A percentile compares a stretch with the other conserved stretches of the same genome.
These are phyloP conservation scores for Sequoia sempervirens DNA, from an alignment of 75 land plant genomes.

Conservation along the genomic window DNA sequence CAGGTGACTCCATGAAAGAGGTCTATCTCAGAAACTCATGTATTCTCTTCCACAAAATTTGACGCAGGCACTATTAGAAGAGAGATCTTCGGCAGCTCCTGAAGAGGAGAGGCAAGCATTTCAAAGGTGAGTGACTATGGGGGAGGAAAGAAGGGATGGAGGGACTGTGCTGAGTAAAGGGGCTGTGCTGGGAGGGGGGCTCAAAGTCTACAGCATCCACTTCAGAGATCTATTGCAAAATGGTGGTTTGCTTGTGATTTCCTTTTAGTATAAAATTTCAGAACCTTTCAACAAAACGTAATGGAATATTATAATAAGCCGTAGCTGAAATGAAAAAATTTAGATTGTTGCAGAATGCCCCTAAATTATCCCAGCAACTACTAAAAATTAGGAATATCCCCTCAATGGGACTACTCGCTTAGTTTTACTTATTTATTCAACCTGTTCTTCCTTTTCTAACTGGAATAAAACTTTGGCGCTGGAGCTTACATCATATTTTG, in stretches of 20 bases:
- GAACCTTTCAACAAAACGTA: neutral
- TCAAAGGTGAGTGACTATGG: neutral
- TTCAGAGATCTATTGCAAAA: neutral
- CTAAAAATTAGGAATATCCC: neutral
- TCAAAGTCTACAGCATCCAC: neutral
- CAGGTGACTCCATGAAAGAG: neutral
- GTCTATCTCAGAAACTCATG: neutral
- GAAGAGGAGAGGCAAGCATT: neutral
- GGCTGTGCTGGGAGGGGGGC: neutral
- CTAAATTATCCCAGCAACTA: neutral
- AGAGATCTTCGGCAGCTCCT: neutral
- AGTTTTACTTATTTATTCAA: neutral
- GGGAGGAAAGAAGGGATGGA: neutral
- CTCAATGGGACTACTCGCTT: neutral
- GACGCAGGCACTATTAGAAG: neutral
- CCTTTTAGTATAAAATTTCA: constrained; percentile 9
- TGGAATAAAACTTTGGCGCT: neutral
- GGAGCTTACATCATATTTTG: neutral
- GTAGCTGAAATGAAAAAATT: neutral
- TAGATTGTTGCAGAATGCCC: neutral
- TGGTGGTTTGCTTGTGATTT: neutral
- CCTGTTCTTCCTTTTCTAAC: neutral
- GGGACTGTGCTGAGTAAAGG: neutral
- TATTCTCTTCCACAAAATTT: neutral
- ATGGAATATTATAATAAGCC: neutral